Base-by-base conservation (phyloP, 1,284 basidiomycete species). In the Microbotryum lychnidis-dioicae region DNA sequence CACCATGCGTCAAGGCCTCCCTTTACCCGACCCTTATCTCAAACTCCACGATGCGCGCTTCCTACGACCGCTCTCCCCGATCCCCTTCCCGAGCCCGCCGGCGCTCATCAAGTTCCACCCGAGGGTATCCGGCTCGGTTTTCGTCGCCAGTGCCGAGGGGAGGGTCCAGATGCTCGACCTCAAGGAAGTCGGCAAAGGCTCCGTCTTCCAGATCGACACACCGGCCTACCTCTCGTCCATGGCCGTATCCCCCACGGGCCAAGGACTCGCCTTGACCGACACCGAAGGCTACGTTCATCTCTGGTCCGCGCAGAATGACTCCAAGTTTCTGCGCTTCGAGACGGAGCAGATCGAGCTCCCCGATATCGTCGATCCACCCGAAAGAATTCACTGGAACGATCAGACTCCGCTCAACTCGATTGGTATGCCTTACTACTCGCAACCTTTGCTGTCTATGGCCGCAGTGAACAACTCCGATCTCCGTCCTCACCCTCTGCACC, bases 201-300 rank as follows among this genome's bases (percentile, higher is more conserved):
- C 82, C 68, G 92, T 91, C 70, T 86, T 86, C 73, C 89, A 85
- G 79, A 75, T 81, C 55, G 78, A 80, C 54, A 75, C 80, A 14
- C 71, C 82, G 0, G 87, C 89, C 0, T 93, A 85, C 74, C 77
- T 97, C 61, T 91, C 86, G 1, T 86, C 89, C 49, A 81, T 87
- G 67, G 85, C 91, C 6, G 79, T 97, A 37, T 91, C 91, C 1
- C 85, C 89, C 2, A 87, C 86, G 1, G 91, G 89, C 25, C 86
- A 89, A 54, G 96, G 91, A 71, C 80, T 98, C 71, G 92, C 90
- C 0, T 93, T 96, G 69, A 92, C 91, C 2, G 93, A 97, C 70
- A 86, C 85, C 0, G 87, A 91, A 57, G 92, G 93, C 9, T 79
- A 81, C 12, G 82, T 97, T 7, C 89, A 96, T 74, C 77, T 98